phyloP scores from a whole-genome alignment of 2,329 filamentous ascomycete genomes.

The Verticillium tricorpus region DNA sequence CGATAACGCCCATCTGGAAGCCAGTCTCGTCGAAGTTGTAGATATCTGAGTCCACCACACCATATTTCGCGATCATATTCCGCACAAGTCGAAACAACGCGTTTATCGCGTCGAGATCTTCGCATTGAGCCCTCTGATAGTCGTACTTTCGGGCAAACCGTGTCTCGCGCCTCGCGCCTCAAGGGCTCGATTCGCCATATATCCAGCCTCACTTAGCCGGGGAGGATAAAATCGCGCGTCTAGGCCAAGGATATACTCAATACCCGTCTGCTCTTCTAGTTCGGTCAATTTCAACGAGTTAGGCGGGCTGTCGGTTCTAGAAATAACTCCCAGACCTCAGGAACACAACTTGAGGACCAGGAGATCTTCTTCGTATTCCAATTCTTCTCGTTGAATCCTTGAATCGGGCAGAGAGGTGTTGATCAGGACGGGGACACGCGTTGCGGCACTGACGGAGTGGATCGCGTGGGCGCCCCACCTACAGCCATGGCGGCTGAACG shows the following conservation, averaged over 20 bases:
- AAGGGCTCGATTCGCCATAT: too few relatives aligned
- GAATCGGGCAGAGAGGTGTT: not conserved
- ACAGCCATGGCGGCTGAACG: not conserved
- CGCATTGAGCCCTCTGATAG: slow-evolving; percentile 17
- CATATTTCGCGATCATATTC: not conserved
- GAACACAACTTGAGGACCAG: too few relatives aligned
- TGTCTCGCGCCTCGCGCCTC: too few relatives aligned
- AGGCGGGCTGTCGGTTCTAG: too few relatives aligned
- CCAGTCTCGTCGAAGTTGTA: slow-evolving; percentile 15
- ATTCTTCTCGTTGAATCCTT: not conserved
- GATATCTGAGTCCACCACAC: not conserved
- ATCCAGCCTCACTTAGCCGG: too few relatives aligned
- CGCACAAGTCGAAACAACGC: slow-evolving; percentile 14
- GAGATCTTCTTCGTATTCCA: not conserved
- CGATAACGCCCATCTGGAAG: slow-evolving; percentile 5
- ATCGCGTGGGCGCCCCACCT: not conserved
- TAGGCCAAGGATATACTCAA: too few relatives aligned
- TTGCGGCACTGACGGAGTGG: not conserved
- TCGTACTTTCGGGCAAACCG: too few relatives aligned
- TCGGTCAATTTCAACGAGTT: too few relatives aligned
- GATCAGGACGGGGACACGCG: not conserved
- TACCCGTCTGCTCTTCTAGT: too few relatives aligned
- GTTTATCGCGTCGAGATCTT: slow-evolving; percentile 17
- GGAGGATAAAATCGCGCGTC: too few relatives aligned
- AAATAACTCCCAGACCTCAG: too few relatives aligned